Base-by-base conservation (phyloP, 345 rosid species). In the Moricandia moricandioides region DNA sequence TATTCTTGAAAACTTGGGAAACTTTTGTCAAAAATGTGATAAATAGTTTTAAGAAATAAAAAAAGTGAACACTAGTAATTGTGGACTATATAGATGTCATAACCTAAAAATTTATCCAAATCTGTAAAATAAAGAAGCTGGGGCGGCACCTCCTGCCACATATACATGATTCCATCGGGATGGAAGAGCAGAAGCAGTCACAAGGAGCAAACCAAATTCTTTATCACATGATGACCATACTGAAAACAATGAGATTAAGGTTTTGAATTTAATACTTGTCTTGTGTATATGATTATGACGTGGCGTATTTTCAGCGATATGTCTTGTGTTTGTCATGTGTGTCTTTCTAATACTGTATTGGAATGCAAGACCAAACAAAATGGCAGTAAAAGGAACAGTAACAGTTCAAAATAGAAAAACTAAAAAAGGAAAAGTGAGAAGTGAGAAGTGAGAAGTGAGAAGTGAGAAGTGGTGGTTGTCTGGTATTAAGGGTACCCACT, bases 401-500 rank as follows among this genome's bases (percentile, higher is more conserved):
- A 39, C 70, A 69, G 37, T 37, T 69, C 35, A 54, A 76, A 18
- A 54, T 52, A 31, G 35, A 31, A 56, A 35, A 60, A 29, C n/a
- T 14, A 1, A 8, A 52, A 62, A 64, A 14, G 11, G n/a, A 16
- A 71, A 45, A 59, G 30, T 9, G 1, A 17, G 7, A 24, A n/a
- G 16, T 7, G 13, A 30, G 18, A 24, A 51, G 67, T 72, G 65
- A 67, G 61, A 73, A 72, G 74, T 7, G 13, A 30, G 18, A 24
- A 51, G 67, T 72, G 65, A 67, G 61, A 73, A 72, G 74, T 78
- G 78, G 81, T 78, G 70, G 80, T 73, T 78, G 81, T 78, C 81
- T 78, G 81, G 81, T 78, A 78, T 78, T 67, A 78, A 73, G 81
- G 78, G 81, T 78, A 67, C 81, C 73, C 81, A 78, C 81, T 67